Conservation (phyloP, 441 rosid genomes). For the Pelargonium fulgidum region DNA sequence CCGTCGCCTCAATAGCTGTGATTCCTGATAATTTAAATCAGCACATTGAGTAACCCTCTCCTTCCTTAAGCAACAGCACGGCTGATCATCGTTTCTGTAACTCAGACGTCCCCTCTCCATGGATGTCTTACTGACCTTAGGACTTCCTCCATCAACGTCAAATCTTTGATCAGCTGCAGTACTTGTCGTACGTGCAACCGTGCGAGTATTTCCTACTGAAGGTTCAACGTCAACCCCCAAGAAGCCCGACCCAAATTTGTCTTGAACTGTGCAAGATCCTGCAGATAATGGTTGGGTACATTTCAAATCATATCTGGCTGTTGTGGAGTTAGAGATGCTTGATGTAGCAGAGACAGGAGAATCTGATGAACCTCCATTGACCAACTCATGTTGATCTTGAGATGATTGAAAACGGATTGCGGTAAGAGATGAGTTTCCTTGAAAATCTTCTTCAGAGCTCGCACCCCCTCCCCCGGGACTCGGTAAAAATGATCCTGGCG, state of each 20-base stretch:
- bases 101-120: conserved; percentile 44
- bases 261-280: conserved; percentile 30
- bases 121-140: conserved; percentile 28
- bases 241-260: conserved; percentile 31
- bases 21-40: conserved; percentile 42
- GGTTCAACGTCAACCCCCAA: conserved; percentile 28
- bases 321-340: conserved; percentile 53
- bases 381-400: conserved; percentile 54
- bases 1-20: conserved; percentile 50
- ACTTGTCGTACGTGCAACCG: conserved; percentile 27
- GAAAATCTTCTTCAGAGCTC: conserved; percentile 69
- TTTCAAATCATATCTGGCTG: conserved; percentile 32
- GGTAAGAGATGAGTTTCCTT: conserved; percentile 71
- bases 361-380: conserved; percentile 60
- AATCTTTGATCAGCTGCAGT: conserved; percentile 24
- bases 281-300: conserved; percentile 32
- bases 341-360: conserved; percentile 72
- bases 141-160: conserved; percentile 27
- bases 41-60: conserved; percentile 46
- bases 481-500: conserved; percentile 90
- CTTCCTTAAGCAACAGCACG: conserved; percentile 81
- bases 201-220: conserved; percentile 29
- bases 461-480: conserved; percentile 85
- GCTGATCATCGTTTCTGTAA: conserved; percentile 46
- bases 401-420: conserved; percentile 68